Evolutionary conservation across 1,139 yeast genomes (phyloP).

Genomic region (Yamadazyma membranifaciens): DNA sequence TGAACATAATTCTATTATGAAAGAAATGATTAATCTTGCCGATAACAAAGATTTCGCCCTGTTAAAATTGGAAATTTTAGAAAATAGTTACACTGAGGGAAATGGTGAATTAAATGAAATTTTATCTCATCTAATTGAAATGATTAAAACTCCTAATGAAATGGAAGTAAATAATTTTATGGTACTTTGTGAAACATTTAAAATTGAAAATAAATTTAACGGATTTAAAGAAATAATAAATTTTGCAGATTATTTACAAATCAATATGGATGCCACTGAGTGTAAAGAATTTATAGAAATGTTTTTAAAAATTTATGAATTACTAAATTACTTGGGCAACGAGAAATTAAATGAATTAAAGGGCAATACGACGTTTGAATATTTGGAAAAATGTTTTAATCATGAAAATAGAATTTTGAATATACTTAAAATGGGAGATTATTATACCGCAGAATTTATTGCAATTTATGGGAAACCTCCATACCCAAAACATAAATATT

Average conservation of each 20-base stretch:
- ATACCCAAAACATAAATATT: slow-evolving; percentile 21
- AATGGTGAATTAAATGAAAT: slow-evolving; percentile 13
- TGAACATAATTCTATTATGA: slow-evolving; percentile 32
- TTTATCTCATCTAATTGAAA: slow-evolving; percentile 18
- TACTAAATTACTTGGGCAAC: slow-evolving; percentile 14
- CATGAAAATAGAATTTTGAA: slow-evolving; percentile 6
- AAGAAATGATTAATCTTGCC: slow-evolving; percentile 22
- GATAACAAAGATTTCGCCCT: slow-evolving; percentile 25
- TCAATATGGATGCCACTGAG: slow-evolving; percentile 26
- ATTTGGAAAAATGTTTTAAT: slow-evolving; percentile 9
- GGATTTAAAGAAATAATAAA: slow-evolving; percentile 22
- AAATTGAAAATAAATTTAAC: slow-evolving; percentile 28
- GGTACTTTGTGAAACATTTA: slow-evolving; percentile 27
- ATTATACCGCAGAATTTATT: slow-evolving; percentile 33
- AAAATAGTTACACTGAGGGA: slow-evolving; percentile 26
- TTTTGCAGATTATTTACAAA: slow-evolving; percentile 36
- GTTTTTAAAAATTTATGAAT: slow-evolving; percentile 37
- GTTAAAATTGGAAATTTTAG: slow-evolving; percentile 37
- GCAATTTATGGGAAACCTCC: slow-evolving; percentile 25
- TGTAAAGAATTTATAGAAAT: slow-evolving; percentile 26
- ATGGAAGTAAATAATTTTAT: slow-evolving; percentile 23
- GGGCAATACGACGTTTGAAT: slow-evolving; percentile 8
- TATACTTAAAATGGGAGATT: slow-evolving; percentile 19
- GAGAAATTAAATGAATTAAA: not conserved
- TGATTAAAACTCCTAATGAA: slow-evolving; percentile 17